These are phyloP conservation scores for Dactylonectria estremocensis DNA, from an alignment of 2,329 filamentous ascomycete genomes.

Conservation along the genomic window DNA sequence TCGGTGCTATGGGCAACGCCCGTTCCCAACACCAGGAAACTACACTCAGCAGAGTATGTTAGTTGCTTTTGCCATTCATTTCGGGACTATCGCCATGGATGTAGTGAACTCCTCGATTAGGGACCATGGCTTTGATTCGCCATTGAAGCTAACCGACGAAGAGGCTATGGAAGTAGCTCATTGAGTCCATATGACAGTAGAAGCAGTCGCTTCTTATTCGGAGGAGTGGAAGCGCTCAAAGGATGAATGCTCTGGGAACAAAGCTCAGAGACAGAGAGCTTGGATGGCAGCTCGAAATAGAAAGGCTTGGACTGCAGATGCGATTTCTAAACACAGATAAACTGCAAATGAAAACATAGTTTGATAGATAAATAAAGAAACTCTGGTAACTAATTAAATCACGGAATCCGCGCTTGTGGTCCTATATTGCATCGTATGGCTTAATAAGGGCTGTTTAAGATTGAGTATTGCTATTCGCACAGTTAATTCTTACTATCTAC, in stretches of 20 bases:
- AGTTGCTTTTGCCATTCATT: not conserved
- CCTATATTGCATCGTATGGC: too few species aligned
- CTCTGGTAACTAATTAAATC: too few species aligned
- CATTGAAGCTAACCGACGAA: not conserved
- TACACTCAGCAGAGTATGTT: slow-evolving; percentile 41
- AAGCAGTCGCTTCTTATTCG: slow-evolving; percentile 56
- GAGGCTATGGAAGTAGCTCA: not conserved
- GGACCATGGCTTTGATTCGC: not conserved
- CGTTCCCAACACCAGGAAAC: slow-evolving; percentile 39
- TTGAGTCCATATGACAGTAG: slow-evolving; percentile 63
- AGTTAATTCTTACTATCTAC: too few species aligned
- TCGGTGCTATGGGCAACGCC: slow-evolving; percentile 36
- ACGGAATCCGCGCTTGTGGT: too few species aligned
- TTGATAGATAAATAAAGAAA: too few species aligned
- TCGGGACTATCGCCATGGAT: not conserved
- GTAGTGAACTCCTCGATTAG: not conserved
- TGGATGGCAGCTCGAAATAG: not conserved
- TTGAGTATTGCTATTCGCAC: too few species aligned
- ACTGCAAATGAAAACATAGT: too few species aligned
- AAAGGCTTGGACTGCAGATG: not conserved
- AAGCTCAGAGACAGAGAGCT: not conserved
- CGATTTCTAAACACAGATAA: too few species aligned
- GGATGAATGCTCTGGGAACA: not conserved
- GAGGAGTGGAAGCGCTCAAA: not conserved
- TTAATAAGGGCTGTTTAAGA: too few species aligned